Conservation (phyloP, 768 basidiomycete species). For the Mycena epipterygia region DNA sequence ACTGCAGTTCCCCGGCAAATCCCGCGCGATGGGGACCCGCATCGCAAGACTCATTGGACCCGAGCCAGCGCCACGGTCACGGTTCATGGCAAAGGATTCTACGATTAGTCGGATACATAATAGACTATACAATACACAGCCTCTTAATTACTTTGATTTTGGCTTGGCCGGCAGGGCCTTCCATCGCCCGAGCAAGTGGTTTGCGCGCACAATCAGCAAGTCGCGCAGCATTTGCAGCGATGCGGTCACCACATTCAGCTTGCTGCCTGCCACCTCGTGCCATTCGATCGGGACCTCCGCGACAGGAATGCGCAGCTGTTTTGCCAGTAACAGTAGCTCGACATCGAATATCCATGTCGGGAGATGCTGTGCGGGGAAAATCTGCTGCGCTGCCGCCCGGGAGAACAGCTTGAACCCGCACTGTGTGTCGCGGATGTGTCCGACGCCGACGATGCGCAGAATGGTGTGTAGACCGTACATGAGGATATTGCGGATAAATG, state of each 20-base stretch:
- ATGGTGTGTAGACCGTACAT: slow-evolving; percentile 96
- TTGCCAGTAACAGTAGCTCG: slow-evolving; percentile 89
- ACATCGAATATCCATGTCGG: slow-evolving; percentile 98
- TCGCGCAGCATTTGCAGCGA: slow-evolving; percentile 93
- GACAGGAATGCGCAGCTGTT: slow-evolving; percentile 82
- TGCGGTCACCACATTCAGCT: slow-evolving; percentile 87
- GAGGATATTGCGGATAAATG: slow-evolving; percentile 87
- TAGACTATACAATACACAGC: slow-evolving; percentile 26
- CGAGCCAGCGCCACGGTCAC: not conserved
- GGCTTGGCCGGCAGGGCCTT: slow-evolving; percentile 43
- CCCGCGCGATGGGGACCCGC: not conserved
- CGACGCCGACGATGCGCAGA: slow-evolving; percentile 89
- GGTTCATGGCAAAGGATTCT: not conserved
- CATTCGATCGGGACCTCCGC: slow-evolving; percentile 91
- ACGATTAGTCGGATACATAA: slow-evolving; percentile 30
- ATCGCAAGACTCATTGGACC: too few relatives aligned
- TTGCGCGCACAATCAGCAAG: slow-evolving; percentile 85
- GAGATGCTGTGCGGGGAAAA: slow-evolving; percentile 91
- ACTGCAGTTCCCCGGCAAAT: too few relatives aligned
- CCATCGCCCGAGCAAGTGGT: slow-evolving; percentile 87
- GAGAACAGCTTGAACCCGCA: slow-evolving; percentile 98
- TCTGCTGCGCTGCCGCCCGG: slow-evolving; percentile 80
- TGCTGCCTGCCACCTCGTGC: slow-evolving; percentile 95
- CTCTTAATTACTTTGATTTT: slow-evolving; percentile 23
- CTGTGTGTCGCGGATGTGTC: slow-evolving; percentile 93